Evolutionary conservation across 2,329 filamentous ascomycete species (phyloP).

Genomic region (Rosellinia necatrix): DNA sequence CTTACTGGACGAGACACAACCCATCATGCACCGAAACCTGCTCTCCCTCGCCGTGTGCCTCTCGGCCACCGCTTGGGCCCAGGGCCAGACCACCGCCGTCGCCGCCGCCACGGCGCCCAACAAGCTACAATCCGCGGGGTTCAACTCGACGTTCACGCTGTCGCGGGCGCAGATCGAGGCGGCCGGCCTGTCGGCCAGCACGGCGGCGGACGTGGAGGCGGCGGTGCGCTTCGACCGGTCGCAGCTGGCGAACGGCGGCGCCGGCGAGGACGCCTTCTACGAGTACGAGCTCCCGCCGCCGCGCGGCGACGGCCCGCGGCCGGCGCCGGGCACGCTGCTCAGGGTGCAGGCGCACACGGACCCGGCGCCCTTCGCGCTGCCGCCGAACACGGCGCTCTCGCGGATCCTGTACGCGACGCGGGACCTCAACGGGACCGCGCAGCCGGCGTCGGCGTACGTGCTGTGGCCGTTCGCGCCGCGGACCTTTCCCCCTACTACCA

Average conservation of each 20-base stretch:
- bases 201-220: slow-evolving; percentile 31
- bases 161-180: slow-evolving; percentile 33
- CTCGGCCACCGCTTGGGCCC: not conserved
- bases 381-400: slow-evolving; percentile 50
- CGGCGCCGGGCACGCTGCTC: slow-evolving; percentile 45
- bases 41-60: not conserved
- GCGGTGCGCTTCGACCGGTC: slow-evolving; percentile 39
- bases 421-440: slow-evolving; percentile 48
- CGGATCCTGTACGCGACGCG: slow-evolving; percentile 54
- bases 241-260: slow-evolving; percentile 41
- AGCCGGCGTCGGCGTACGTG: slow-evolving; percentile 55
- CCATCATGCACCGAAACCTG: not conserved
- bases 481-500: not conserved
- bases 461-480: slow-evolving; percentile 51
- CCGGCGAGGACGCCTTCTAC: slow-evolving; percentile 48
- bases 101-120: no score
- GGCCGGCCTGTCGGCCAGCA: slow-evolving; percentile 28
- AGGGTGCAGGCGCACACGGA: slow-evolving; percentile 48
- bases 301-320: slow-evolving; percentile 6
- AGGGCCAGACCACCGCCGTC: not conserved
- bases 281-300: not conserved
- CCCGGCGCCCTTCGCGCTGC: slow-evolving; percentile 45
- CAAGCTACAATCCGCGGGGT: slow-evolving; percentile 28
- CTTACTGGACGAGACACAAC: not conserved
- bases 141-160: slow-evolving; percentile 40